Evolutionary conservation across 306 rosid species (phyloP), one percentile per base, ranked within the genome.

Genomic region (Cicer chorassanicum): DNA sequence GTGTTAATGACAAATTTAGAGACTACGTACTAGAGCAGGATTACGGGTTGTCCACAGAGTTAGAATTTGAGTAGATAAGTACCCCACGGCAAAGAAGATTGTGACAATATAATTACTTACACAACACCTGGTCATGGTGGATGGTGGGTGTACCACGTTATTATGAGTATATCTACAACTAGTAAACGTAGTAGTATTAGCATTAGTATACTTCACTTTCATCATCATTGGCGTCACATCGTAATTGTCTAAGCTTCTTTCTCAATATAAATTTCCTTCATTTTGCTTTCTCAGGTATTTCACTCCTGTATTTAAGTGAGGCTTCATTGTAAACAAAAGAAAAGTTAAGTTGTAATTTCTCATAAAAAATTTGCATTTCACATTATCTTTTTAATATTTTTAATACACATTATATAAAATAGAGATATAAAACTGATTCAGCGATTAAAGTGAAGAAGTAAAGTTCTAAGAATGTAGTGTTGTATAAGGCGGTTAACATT

Each of bases 201-300:
- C 36, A 60, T 6, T 61, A 61, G 45, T 62, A 63, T 39, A 24
- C 9, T 60, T 43, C 45, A 44, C 49, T 8, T n/a, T 55, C 66
- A 15, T 19, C 68, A 39, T 62, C 67, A 36, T 14, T 36, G 36
- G 6, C 46, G 40, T 57, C 6, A 56, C 61, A 2, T 57, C 44
- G 7, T 51, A n/a, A 24, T 42, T 16, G 40, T 76, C 74, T 13
- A 75, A 15, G 10, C 9, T 45, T 24, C 42, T 1, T 57, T 34
- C 14, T 41, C 6, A 9, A 2, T 2, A 19, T n/a, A 63, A 81
- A 21, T 46, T 65, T 82, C 60, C 41, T 56, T 39, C 14, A 1
- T 21, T 38, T 68, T 81, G 76, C 42, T 50, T 40, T 49, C 60
- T 73, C 70, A 49, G 40, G 43, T 24, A 24, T 24, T 24, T 24